Evolutionary conservation across 1,284 basidiomycete genomes (phyloP).

Genomic region (Mycosarcoma maydis): DNA sequence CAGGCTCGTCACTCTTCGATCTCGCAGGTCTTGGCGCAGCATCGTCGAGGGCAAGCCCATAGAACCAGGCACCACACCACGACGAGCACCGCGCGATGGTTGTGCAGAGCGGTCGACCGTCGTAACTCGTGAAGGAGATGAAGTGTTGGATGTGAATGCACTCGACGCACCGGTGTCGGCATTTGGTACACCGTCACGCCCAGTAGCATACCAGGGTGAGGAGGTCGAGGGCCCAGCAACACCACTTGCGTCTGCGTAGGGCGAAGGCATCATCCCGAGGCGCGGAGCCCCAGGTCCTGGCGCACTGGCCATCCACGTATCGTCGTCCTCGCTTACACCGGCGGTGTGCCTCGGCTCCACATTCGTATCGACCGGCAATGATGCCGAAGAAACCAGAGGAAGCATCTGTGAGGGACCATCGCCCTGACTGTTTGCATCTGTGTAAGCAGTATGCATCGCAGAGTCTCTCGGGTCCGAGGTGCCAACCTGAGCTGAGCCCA

Average conservation of each 20-base stretch:
- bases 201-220: slow-evolving; percentile 13
- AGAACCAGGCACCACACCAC: slow-evolving; percentile 32
- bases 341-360: slow-evolving; percentile 11
- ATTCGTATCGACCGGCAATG: slow-evolving; percentile 15
- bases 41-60: slow-evolving; percentile 44
- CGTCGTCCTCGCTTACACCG: slow-evolving; percentile 20
- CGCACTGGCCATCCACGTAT: slow-evolving; percentile 12
- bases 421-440: slow-evolving; percentile 2
- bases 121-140: slow-evolving; percentile 24
- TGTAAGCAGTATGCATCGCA: not conserved
- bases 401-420: slow-evolving; percentile 16
- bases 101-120: slow-evolving; percentile 13
- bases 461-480: not conserved
- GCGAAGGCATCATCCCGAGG: slow-evolving; percentile 32
- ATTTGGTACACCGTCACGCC: not conserved
- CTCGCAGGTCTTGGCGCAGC: slow-evolving; percentile 37
- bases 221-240: slow-evolving; percentile 16
- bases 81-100: slow-evolving; percentile 16
- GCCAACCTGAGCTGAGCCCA: slow-evolving; percentile 3
- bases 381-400: slow-evolving; percentile 14
- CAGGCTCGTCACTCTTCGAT: slow-evolving; percentile 51
- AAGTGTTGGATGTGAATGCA: slow-evolving; percentile 5
- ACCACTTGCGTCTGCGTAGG: slow-evolving; percentile 9
- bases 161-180: not conserved
- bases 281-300: slow-evolving; percentile 20